These are phyloP conservation scores for Colletotrichum chlorophyti DNA, from an alignment of 2,329 filamentous ascomycete species.

Conservation along the genomic window DNA sequence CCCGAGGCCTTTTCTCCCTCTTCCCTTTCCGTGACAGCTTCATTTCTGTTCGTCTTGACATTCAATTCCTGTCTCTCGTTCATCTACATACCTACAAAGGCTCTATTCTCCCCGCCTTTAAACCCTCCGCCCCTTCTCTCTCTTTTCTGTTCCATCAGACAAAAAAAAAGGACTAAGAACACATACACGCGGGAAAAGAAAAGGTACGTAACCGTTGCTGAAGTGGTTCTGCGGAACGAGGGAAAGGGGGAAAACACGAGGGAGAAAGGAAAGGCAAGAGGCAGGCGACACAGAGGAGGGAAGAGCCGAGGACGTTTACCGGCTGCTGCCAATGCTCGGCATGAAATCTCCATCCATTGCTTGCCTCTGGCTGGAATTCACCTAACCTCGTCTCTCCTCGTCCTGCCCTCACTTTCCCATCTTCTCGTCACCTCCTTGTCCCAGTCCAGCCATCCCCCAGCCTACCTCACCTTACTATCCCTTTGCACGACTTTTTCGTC, in stretches of 20 bases:
- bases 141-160: constrained; percentile 7
- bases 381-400: constrained; percentile 33
- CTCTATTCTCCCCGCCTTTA: constrained; percentile 31
- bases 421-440: constrained; percentile 1
- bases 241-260: neutral
- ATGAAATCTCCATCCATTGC: constrained; percentile 12
- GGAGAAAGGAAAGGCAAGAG: neutral
- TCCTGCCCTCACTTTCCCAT: constrained; percentile 33
- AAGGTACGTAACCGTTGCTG: constrained; percentile 21
- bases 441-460: too few relatives aligned
- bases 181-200: constrained; percentile 10
- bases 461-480: too few relatives aligned
- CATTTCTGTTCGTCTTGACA: constrained; percentile 27
- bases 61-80: constrained; percentile 49
- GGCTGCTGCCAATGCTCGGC: constrained; percentile 25
- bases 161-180: constrained; percentile 9
- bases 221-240: constrained; percentile 11
- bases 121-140: too few relatives aligned
- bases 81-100: constrained; percentile 16
- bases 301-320: too few relatives aligned
- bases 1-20: constrained; percentile 19
- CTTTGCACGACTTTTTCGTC: constrained; percentile 35
- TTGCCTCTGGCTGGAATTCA: constrained; percentile 28
- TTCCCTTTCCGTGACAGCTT: constrained; percentile 30
- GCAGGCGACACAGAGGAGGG: neutral